Percentiles rank a stretch among this genome's conserved stretches.
phyloP scores from a whole-genome alignment of 2,329 filamentous ascomycete genomes.

The Ceratocystis albifundus region DNA sequence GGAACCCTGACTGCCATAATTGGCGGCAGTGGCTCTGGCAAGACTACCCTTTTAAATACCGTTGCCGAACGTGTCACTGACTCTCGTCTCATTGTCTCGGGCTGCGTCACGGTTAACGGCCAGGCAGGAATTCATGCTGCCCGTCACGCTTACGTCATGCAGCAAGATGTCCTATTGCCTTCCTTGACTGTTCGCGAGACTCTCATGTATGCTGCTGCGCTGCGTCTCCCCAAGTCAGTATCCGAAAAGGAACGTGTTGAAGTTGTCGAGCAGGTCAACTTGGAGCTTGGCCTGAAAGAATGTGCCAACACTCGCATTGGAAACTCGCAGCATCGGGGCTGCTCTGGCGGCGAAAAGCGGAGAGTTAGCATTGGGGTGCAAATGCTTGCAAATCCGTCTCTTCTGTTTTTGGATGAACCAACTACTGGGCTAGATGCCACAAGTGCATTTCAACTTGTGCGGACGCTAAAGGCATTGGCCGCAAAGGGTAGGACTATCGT shows the following conservation, averaged over 20 bases:
- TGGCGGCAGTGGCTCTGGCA: slow-evolving; percentile 61
- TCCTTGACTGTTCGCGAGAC: slow-evolving; percentile 68
- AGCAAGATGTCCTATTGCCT: slow-evolving; percentile 62
- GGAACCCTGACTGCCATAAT: slow-evolving; percentile 65
- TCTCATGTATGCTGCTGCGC: slow-evolving; percentile 57
- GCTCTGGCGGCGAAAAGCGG: slow-evolving; percentile 68
- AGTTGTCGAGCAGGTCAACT: slow-evolving; percentile 65
- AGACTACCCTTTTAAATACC: slow-evolving; percentile 60
- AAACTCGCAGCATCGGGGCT: slow-evolving; percentile 58
- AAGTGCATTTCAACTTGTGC: slow-evolving; percentile 61
- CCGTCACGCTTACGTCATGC: slow-evolving; percentile 59
- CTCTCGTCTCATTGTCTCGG: slow-evolving; percentile 40
- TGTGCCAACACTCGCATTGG: slow-evolving; percentile 66
- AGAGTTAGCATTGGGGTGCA: slow-evolving; percentile 68
- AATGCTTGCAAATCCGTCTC: slow-evolving; percentile 64
- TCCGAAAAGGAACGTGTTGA: slow-evolving; percentile 45
- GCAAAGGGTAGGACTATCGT: slow-evolving; percentile 59
- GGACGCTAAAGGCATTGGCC: slow-evolving; percentile 57
- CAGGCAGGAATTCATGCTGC: slow-evolving; percentile 41
- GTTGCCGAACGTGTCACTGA: slow-evolving; percentile 58
- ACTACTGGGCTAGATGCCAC: slow-evolving; percentile 69
- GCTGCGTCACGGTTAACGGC: slow-evolving; percentile 51
- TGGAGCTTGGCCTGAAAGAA: slow-evolving; percentile 64
- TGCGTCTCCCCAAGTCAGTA: slow-evolving; percentile 54
- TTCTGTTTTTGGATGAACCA: slow-evolving; percentile 68